Evolutionary conservation across 2,329 filamentous ascomycete species (phyloP).

Genomic region (Neonectria sp.): DNA sequence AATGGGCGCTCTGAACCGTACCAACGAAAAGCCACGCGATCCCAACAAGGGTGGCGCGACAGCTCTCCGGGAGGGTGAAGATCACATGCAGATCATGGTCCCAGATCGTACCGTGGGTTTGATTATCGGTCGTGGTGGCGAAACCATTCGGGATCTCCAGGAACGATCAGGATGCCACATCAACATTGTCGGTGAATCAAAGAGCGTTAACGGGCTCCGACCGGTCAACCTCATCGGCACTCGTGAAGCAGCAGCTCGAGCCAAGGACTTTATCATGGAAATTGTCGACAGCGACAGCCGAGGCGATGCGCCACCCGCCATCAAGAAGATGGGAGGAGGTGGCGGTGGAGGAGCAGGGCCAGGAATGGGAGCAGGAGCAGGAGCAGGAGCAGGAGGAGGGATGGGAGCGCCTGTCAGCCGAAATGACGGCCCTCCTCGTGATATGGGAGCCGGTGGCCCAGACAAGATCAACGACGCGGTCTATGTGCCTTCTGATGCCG

Average conservation of each 20-base stretch:
- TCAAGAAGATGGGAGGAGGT: slow-evolving; percentile 46
- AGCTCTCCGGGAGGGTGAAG: slow-evolving; percentile 82
- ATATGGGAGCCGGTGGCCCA: slow-evolving; percentile 58
- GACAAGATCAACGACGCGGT: slow-evolving; percentile 89
- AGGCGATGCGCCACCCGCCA: slow-evolving; percentile 60
- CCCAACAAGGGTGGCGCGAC: slow-evolving; percentile 55
- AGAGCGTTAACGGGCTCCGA: slow-evolving; percentile 90
- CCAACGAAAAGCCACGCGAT: slow-evolving; percentile 59
- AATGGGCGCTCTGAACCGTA: slow-evolving; percentile 64
- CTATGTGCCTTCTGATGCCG: slow-evolving; percentile 89
- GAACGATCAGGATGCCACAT: slow-evolving; percentile 95
- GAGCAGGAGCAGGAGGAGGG: slow-evolving; percentile 52
- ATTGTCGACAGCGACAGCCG: slow-evolving; percentile 93
- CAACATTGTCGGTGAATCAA: slow-evolving; percentile 94
- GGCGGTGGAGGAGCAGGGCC: slow-evolving; percentile 46
- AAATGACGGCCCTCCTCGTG: slow-evolving; percentile 35
- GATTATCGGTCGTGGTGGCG: slow-evolving; percentile 93
- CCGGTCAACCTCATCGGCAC: slow-evolving; percentile 93
- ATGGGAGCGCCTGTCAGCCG: slow-evolving; percentile 53
- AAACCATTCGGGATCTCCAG: slow-evolving; percentile 93
- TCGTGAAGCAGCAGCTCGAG: slow-evolving; percentile 79
- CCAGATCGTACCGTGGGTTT: slow-evolving; percentile 93
- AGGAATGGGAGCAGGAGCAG: slow-evolving; percentile 31
- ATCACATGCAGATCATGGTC: slow-evolving; percentile 94
- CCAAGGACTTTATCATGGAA: slow-evolving; percentile 91